Evolutionary conservation across 306 rosid species (phyloP), one percentile per base, ranked within the genome.

Genomic region (Cucumis hystrix): DNA sequence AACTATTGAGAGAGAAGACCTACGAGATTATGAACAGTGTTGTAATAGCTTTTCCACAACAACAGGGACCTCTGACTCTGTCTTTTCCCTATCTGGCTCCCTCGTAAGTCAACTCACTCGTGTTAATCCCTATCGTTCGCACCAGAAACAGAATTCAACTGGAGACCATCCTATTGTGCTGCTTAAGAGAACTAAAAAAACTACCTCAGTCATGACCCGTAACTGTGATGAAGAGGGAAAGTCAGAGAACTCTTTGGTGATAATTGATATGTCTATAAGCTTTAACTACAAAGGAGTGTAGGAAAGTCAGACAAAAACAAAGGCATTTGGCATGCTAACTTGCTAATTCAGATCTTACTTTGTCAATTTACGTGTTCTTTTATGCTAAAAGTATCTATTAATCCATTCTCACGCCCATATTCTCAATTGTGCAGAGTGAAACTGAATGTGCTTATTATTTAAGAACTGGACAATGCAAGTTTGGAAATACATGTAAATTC

Each of bases 401-500:
- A 52, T 67, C 51, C 60, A 79, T 84, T 76, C 51, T 67, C 74
- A 12, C 78, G 80, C 62, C 35, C 81, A 30, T 15, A 13, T 37
- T 28, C 67, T 80, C 57, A 43, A 43, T 66, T 57, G 9, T 81
- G 88, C 90, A 94, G 98, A 87, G 83, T 81, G 98, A 94, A 79
- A 67, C 82, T 17, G 93, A 92, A 80, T 94, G 98, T 83, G 83
- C 96, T 37, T 94, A 94, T 87, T 94, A 94, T 89, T 77, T 91
- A 84, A 88, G 98, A 89, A 92, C 97, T 43, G 98, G 98, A 71
- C 95, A 88, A 79, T 94, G 98, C 89, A 92, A 95, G 86, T 95
- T 90, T 75, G 97, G 91, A 76, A 82, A 85, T 87, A 92, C 96
- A 47, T 95, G 98, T 88, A 95, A 95, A 88, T 95, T 86, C 88